Evolutionary conservation across 1,284 basidiomycete genomes (phyloP).

Genomic region (Golubevia sp.): DNA sequence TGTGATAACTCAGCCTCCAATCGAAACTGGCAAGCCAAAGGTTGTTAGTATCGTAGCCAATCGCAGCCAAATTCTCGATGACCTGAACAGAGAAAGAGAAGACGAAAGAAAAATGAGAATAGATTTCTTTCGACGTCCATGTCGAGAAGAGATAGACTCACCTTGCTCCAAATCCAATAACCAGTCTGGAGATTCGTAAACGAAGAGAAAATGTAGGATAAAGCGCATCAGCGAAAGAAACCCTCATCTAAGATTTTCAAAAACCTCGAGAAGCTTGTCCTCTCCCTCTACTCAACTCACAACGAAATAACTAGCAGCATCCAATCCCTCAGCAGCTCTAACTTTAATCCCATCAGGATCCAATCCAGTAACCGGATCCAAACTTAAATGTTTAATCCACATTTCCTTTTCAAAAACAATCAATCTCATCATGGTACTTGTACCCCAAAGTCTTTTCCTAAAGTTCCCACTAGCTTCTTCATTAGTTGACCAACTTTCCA

Average conservation of each 20-base stretch:
- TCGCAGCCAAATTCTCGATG: slow-evolving; percentile 81
- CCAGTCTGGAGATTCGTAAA: slow-evolving; percentile 59
- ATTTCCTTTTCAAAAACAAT: slow-evolving; percentile 80
- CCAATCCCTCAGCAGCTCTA: slow-evolving; percentile 78
- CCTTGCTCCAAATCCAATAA: slow-evolving; percentile 86
- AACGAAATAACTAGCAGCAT: slow-evolving; percentile 84
- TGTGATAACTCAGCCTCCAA: slow-evolving; percentile 80
- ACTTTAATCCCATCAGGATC: slow-evolving; percentile 89
- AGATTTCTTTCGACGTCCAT: slow-evolving; percentile 5
- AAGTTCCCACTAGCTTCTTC: slow-evolving; percentile 36
- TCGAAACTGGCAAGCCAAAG: slow-evolving; percentile 57
- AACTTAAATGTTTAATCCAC: slow-evolving; percentile 87
- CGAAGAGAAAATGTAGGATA: background rate
- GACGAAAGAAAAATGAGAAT: slow-evolving; percentile 7
- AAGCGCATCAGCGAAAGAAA: slow-evolving; percentile 2
- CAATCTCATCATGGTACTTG: slow-evolving; percentile 84
- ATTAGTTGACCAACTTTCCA: slow-evolving; percentile 55
- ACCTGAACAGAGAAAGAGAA: slow-evolving; percentile 70
- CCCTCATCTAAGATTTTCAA: too few species aligned
- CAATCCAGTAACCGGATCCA: slow-evolving; percentile 85
- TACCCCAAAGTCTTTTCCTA: slow-evolving; percentile 55
- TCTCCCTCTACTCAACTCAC: slow-evolving; percentile 65
- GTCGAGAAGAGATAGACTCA: slow-evolving; percentile 5
- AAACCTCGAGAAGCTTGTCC: background rate
- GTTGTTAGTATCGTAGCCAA: slow-evolving; percentile 55